Conservation (phyloP, 2,329 filamentous ascomycete genomes). For the Ascochyta rabiei region DNA sequence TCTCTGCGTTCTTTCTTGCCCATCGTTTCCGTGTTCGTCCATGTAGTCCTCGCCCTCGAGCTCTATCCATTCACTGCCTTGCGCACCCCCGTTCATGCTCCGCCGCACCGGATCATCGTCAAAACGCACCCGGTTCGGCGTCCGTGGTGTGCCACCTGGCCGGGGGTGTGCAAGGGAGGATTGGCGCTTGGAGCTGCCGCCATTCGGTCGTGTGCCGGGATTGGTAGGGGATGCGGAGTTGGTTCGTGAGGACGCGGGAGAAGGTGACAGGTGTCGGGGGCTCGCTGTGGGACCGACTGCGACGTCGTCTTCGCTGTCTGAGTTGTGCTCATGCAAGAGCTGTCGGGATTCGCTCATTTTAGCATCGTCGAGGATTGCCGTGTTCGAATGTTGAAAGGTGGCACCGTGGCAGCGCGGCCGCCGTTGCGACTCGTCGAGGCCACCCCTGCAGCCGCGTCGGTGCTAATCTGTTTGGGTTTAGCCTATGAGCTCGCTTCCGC, state of each 20-base stretch:
- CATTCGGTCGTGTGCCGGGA: conserved; percentile 33
- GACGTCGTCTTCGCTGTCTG: conserved; percentile 38
- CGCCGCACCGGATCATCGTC: conserved; percentile 51
- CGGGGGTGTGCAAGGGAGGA: conserved; percentile 56
- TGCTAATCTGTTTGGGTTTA: not conserved
- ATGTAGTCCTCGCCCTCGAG: conserved; percentile 68
- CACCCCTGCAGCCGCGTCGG: conserved; percentile 6
- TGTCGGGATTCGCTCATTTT: conserved; percentile 49
- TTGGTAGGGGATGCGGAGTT: conserved; percentile 39
- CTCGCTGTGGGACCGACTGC: conserved; percentile 25
- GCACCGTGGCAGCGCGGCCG: conserved; percentile 13
- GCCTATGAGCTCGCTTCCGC: not conserved
- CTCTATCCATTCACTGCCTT: conserved; percentile 53
- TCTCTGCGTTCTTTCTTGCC: conserved; percentile 56
- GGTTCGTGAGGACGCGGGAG: conserved; percentile 35
- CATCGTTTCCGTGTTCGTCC: conserved; percentile 46
- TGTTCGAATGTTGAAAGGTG: conserved; percentile 14
- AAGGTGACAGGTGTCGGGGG: conserved; percentile 33
- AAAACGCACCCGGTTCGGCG: conserved; percentile 77
- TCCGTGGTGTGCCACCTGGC: conserved; percentile 62
- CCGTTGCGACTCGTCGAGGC: conserved; percentile 7
- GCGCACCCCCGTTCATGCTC: conserved; percentile 43
- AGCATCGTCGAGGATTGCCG: conserved; percentile 36
- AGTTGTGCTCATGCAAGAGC: conserved; percentile 45
- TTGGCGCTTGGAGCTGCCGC: conserved; percentile 40